Base-by-base conservation (phyloP, 2,329 filamentous ascomycete genomes). In the Cladosporium phlei region DNA sequence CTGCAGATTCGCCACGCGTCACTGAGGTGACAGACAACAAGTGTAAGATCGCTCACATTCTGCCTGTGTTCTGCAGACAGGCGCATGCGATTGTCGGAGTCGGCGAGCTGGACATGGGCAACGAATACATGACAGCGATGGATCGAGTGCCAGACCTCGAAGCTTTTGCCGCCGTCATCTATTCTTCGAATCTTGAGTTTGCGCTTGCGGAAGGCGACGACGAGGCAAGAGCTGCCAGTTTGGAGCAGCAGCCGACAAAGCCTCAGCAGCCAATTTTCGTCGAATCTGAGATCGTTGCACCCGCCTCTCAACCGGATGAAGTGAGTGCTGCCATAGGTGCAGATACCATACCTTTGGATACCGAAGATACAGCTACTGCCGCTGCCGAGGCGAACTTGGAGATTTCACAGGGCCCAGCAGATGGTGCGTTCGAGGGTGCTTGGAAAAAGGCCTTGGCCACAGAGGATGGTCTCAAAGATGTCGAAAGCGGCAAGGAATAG, bases 41-140 rank as follows among this genome's bases (percentile, higher is more conserved):
- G 57, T 75, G 84, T 29, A 91, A 90, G 69, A 77, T 98, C 30
- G 93, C 93, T 37, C 94, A 88, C 66, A 84, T 94, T 44, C 74
- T 98, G 27, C 94, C 91, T 2, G 85, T 95, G 5, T 79, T 97
- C 58, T 93, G 89, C 29, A 81, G 88, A 55, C 90, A 98, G 70
- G 91, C 91, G 4, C 90, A 95, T 66, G 78, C 75, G 45, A 95
- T 98, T 56, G 83, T 85, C 59, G 87, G 87, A 11, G 56, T 78
- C 80, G 68, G 81, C 77, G 48, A 88, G 79, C 66, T 83, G 78
- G 63, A 65, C 25, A 62, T 66, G 5, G 66, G 68, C 25, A 75
- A 76, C 47, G 71, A 74, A 55, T 74, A 75, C 43, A 58, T 75
- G n/a, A 62, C 68, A 57, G 80, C 82, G 29, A 88, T 94, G 75